These are phyloP conservation scores for Carnegiea gigantea DNA, from an alignment of 179 eudicot genomes.

Conservation along the genomic window DNA sequence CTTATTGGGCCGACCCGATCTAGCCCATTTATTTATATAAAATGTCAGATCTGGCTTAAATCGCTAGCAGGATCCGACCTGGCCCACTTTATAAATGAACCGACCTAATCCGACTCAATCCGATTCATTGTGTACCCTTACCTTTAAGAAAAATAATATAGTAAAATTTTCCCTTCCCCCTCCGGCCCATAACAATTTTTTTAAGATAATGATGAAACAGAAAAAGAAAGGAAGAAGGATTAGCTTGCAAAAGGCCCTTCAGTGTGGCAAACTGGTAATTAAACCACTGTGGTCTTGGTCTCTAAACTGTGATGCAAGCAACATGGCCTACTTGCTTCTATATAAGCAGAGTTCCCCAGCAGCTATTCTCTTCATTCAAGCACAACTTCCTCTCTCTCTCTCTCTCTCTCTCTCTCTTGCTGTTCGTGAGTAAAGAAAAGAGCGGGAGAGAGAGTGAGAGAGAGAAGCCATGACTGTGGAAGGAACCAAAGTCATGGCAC, in stretches of 20 bases:
- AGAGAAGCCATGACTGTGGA: background rate
- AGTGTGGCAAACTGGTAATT: background rate
- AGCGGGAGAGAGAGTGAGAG: background rate
- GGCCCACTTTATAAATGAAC: too few relatives aligned
- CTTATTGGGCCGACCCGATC: too few relatives aligned
- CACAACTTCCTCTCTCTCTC: conserved; percentile 4
- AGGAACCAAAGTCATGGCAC: background rate
- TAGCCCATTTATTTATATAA: too few relatives aligned
- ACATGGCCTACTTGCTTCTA: background rate
- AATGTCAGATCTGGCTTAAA: too few relatives aligned
- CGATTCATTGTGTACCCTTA: too few relatives aligned
- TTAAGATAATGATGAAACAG: too few relatives aligned
- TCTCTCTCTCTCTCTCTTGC: conserved; percentile 1
- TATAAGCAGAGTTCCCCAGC: background rate
- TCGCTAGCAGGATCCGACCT: too few relatives aligned
- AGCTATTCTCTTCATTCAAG: background rate
- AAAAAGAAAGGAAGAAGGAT: too few relatives aligned
- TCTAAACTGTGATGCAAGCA: background rate
- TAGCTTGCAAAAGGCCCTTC: background rate
- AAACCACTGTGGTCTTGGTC: background rate
- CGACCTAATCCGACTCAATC: too few relatives aligned
- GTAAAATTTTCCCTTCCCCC: too few relatives aligned
- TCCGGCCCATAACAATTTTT: too few relatives aligned
- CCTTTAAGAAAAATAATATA: too few relatives aligned
- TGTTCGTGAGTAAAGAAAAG: background rate